Conservation (phyloP, 306 rosid species). For the Ochetophila trinervis region DNA sequence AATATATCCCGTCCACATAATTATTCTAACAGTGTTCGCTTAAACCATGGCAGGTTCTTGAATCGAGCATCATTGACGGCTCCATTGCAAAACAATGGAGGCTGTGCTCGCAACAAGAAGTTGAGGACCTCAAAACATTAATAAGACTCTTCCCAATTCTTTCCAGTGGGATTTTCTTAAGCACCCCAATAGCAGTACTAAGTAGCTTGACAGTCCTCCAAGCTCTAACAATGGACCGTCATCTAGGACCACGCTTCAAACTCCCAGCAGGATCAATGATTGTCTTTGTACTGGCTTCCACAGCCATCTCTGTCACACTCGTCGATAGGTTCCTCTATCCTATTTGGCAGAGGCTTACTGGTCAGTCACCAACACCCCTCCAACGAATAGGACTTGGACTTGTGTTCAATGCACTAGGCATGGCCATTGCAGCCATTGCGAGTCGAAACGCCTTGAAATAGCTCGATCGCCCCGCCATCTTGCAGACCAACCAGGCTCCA, state of each 20-base stretch:
- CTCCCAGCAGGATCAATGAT: constrained; percentile 41
- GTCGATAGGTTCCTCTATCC: constrained; percentile 49
- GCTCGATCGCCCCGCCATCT: constrained; percentile 10
- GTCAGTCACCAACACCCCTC: constrained; percentile 35
- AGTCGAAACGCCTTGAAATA: constrained; percentile 50
- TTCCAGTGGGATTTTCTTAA: constrained; percentile 41
- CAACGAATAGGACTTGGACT: constrained; percentile 57
- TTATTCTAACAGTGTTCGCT: not conserved
- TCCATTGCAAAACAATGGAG: constrained; percentile 47
- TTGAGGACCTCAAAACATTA: constrained; percentile 47
- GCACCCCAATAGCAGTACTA: constrained; percentile 40
- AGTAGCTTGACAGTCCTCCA: constrained; percentile 52
- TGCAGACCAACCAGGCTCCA: not conserved
- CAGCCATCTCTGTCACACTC: constrained; percentile 35
- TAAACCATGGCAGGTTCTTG: constrained; percentile 35
- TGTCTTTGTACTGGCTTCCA: constrained; percentile 31
- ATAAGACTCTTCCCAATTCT: constrained; percentile 47
- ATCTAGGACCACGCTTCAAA: constrained; percentile 44
- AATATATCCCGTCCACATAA: no score
- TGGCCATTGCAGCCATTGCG: constrained; percentile 55
- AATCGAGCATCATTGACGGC: constrained; percentile 47
- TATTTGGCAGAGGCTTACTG: constrained; percentile 31
- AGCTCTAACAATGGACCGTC: constrained; percentile 55
- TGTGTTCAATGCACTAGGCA: constrained; percentile 27
- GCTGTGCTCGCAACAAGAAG: constrained; percentile 51